A percentile compares a stretch with the other conserved stretches of the same genome.
phyloP scores from a whole-genome alignment of 2,329 filamentous ascomycete species.

The Conoideocrella luteorostrata region DNA sequence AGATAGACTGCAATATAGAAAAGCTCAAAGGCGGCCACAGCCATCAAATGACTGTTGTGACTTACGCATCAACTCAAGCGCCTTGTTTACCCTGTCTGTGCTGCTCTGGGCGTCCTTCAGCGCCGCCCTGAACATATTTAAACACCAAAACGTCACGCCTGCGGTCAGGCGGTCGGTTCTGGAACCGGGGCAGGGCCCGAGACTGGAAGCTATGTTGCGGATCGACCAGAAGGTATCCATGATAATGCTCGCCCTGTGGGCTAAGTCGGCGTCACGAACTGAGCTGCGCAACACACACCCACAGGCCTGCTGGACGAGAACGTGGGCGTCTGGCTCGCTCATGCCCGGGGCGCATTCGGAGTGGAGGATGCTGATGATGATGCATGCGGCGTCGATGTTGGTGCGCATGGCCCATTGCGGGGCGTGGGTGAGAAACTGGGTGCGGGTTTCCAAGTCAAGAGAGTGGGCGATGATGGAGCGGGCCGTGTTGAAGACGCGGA shows the following conservation, averaged over 20 bases:
- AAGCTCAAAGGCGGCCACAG: too few species aligned
- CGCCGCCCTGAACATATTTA: constrained; percentile 38
- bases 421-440: constrained; percentile 37
- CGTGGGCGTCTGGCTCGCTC: constrained; percentile 21
- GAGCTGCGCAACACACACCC: constrained; percentile 34
- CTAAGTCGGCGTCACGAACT: constrained; percentile 43
- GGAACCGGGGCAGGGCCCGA: constrained; percentile 34
- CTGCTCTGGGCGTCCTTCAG: constrained; percentile 31
- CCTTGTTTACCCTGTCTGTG: constrained; percentile 23
- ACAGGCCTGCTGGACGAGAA: constrained; percentile 25
- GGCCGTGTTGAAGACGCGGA: constrained; percentile 43
- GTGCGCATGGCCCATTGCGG: constrained; percentile 45
- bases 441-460: constrained; percentile 34
- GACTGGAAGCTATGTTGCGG: constrained; percentile 28
- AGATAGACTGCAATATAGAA: too few species aligned
- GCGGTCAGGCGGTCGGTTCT: constrained; percentile 41
- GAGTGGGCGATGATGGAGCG: constrained; percentile 37
- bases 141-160: constrained; percentile 43
- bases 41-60: not conserved
- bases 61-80: constrained; percentile 25
- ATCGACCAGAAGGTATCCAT: constrained; percentile 44
- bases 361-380: constrained; percentile 39
- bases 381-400: constrained; percentile 38
- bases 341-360: constrained; percentile 34
- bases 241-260: constrained; percentile 37